Conservation (phyloP, 2,329 filamentous ascomycete genomes). For the Venturiaceae sp. region DNA sequence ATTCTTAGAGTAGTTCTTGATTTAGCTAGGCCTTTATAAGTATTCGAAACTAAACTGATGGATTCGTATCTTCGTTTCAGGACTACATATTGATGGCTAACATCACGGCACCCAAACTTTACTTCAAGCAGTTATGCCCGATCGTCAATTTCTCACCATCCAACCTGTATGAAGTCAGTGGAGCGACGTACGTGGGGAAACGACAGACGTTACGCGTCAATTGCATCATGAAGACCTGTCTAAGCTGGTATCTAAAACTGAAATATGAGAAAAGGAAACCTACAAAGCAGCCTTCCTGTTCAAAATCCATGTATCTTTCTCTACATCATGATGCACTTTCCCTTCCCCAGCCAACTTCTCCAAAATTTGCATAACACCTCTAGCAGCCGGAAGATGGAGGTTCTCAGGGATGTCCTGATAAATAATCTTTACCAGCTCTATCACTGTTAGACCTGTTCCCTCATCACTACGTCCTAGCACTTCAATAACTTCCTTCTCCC, state of each 20-base stretch:
- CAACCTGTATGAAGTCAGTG: not conserved
- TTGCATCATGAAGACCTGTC: too few relatives aligned
- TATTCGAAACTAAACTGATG: not conserved
- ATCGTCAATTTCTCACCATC: not conserved
- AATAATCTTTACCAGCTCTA: conserved; percentile 81
- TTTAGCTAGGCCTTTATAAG: too few relatives aligned
- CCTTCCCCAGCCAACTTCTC: conserved; percentile 69
- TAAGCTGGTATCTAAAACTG: too few relatives aligned
- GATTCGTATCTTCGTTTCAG: too few relatives aligned
- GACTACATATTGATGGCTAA: too few relatives aligned
- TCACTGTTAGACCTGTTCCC: conserved; percentile 48
- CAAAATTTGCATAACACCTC: conserved; percentile 69
- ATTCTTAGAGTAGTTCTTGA: too few relatives aligned
- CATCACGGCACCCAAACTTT: not conserved
- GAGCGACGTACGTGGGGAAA: too few relatives aligned
- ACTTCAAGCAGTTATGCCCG: not conserved
- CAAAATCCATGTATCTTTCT: conserved; percentile 23
- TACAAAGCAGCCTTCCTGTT: conserved; percentile 19
- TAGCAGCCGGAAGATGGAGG: conserved; percentile 66
- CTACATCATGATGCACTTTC: conserved; percentile 39
- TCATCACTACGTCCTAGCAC: conserved; percentile 15
- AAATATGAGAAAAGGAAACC: conserved; percentile 2
- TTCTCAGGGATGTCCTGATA: conserved; percentile 71
- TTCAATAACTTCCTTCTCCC: conserved; percentile 47
- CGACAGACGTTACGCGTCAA: too few relatives aligned